These are phyloP conservation scores for Euclidium syriacum DNA, from an alignment of 345 rosid genomes.

Conservation along the genomic window DNA sequence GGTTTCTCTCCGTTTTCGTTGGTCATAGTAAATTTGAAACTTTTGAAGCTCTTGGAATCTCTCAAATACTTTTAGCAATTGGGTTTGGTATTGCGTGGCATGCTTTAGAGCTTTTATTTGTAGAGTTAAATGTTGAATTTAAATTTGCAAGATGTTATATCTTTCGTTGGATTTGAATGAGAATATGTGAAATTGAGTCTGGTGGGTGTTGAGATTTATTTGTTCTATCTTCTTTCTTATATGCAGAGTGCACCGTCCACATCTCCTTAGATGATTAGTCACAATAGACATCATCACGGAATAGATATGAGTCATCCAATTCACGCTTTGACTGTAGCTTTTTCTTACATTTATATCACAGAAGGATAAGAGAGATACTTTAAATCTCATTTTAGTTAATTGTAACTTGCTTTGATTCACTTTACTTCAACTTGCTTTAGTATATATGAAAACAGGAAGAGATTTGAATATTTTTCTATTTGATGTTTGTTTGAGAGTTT, in stretches of 20 bases:
- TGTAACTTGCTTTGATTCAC: too few relatives aligned
- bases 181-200: too few relatives aligned
- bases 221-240: constrained; percentile 21
- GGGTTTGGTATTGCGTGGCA: constrained; percentile 91
- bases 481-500: too few relatives aligned
- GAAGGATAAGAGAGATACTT: constrained; percentile 80
- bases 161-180: background rate
- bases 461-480: too few relatives aligned
- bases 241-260: constrained; percentile 49
- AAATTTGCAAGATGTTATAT: background rate
- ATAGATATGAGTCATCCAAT: constrained; percentile 73
- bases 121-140: constrained; percentile 25
- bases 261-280: constrained; percentile 43
- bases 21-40: constrained; percentile 95
- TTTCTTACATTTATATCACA: constrained; percentile 72
- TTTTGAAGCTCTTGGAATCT: constrained; percentile 88
- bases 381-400: background rate
- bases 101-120: constrained; percentile 61
- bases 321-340: constrained; percentile 72
- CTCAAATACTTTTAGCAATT: constrained; percentile 86
- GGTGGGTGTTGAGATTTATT: background rate
- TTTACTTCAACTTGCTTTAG: too few relatives aligned
- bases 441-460: too few relatives aligned
- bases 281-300: constrained; percentile 62
- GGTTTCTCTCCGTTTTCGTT: constrained; percentile 15